These are phyloP conservation scores for Gymnopilus dilepis DNA, from an alignment of 768 basidiomycete species.

Conservation along the genomic window DNA sequence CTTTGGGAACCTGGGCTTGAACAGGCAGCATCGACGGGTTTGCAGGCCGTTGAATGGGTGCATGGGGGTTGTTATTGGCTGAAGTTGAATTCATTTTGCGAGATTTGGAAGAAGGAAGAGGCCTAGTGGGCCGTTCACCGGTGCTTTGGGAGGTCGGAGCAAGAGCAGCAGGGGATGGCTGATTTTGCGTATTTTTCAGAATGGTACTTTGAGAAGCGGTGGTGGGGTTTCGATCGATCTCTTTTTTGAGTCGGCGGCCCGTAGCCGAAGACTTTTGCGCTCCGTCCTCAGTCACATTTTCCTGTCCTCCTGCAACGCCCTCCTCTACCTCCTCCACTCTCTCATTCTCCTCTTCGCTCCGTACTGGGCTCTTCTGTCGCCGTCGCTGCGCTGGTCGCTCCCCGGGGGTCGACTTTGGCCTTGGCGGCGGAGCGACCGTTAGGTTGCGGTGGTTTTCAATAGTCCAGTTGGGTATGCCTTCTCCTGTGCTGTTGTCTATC, in stretches of 20 bases:
- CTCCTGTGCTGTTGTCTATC: conserved; percentile 40
- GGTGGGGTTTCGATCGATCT: conserved; percentile 15
- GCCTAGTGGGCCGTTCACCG: conserved; percentile 63
- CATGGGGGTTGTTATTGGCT: conserved; percentile 38
- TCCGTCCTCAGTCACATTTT: conserved; percentile 20
- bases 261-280: conserved; percentile 9
- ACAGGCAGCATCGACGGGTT: conserved; percentile 86
- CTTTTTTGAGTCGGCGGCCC: conserved; percentile 20
- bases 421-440: conserved; percentile 55
- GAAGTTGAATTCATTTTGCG: conserved; percentile 53
- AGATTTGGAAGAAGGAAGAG: conserved; percentile 59
- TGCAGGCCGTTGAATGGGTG: conserved; percentile 52
- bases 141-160: conserved; percentile 16
- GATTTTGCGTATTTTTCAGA: conserved; percentile 28
- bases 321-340: conserved; percentile 33
- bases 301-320: conserved; percentile 28
- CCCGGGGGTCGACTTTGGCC: conserved; percentile 77
- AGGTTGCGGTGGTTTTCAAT: conserved; percentile 24
- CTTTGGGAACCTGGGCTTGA: conserved; percentile 74
- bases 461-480: conserved; percentile 19
- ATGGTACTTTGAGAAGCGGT: conserved; percentile 28
- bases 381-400: conserved; percentile 58
- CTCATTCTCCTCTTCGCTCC: conserved; percentile 40
- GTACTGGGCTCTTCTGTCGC: conserved; percentile 49
- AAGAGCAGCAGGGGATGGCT: conserved; percentile 26